A percentile compares a stretch with the other conserved stretches of the same genome.
These are phyloP conservation scores for Ambrosiella cleistominuta DNA, from an alignment of 2,329 filamentous ascomycete genomes.

Conservation along the genomic window DNA sequence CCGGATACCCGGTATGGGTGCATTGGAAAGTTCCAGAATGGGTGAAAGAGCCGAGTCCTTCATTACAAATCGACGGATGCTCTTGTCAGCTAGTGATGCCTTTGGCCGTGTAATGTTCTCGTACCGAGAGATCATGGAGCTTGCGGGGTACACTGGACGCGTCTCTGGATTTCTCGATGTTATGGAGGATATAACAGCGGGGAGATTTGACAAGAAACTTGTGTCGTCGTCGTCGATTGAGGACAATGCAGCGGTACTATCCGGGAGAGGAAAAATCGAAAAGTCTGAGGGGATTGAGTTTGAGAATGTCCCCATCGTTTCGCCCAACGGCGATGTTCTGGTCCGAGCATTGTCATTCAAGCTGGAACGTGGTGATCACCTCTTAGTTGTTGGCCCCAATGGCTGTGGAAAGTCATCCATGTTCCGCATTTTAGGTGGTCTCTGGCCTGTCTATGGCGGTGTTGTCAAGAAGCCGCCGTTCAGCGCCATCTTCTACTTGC, in stretches of 20 bases:
- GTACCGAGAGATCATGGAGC: slow-evolving; percentile 90
- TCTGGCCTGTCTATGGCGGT: slow-evolving; percentile 96
- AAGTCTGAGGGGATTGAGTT: slow-evolving; percentile 78
- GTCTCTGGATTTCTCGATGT: slow-evolving; percentile 81
- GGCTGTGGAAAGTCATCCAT: slow-evolving; percentile 93
- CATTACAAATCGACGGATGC: slow-evolving; percentile 81
- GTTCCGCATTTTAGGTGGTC: slow-evolving; percentile 85
- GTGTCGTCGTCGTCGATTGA: slow-evolving; percentile 75
- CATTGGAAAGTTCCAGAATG: slow-evolving; percentile 40
- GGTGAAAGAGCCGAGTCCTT: slow-evolving; percentile 61
- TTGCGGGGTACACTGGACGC: slow-evolving; percentile 86
- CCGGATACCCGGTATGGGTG: slow-evolving; percentile 44
- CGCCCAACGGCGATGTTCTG: slow-evolving; percentile 86
- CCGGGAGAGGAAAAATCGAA: slow-evolving; percentile 61
- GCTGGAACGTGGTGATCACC: slow-evolving; percentile 70
- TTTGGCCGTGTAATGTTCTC: slow-evolving; percentile 96
- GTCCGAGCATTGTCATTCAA: slow-evolving; percentile 73
- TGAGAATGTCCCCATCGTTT: slow-evolving; percentile 82
- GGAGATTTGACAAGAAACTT: slow-evolving; percentile 89
- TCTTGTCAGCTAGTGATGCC: slow-evolving; percentile 84
- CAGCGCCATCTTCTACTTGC: slow-evolving; percentile 93
- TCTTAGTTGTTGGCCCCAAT: slow-evolving; percentile 90
- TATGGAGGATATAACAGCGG: slow-evolving; percentile 80
- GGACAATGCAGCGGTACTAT: slow-evolving; percentile 66
- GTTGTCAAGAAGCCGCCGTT: slow-evolving; percentile 82